Base-by-base conservation (phyloP, 148 eudicot genomes). In the Fagopyrum homotropicum region DNA sequence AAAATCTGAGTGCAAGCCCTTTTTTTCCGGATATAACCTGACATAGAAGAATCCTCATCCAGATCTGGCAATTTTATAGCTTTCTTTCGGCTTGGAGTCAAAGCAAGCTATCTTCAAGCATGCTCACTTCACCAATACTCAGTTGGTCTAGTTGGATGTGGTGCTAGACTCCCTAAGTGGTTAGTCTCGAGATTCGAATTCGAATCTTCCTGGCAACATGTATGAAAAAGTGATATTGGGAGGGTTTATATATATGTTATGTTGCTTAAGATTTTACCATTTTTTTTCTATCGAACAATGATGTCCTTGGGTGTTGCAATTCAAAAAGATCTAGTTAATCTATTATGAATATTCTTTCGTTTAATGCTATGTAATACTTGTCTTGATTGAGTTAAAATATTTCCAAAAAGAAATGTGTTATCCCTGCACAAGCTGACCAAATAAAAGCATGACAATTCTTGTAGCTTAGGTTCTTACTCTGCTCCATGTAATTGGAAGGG, bases 61-160 rank as follows among this genome's bases (percentile, higher is more conserved):
- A 94, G 98, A 85, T 89, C 91, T 48, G 87, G 90, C 79, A 95
- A 95, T 84, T 95, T 85, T 80, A 86, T 95, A 76, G 91, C 98
- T 68, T 95, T 95, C 82, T 95, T 95, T 79, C 84, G 97, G 78
- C 94, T 89, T 79, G 97, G 91, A 73, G 81, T 92, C 70, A 92
- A 88, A 78, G 98, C 98, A 47, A 90, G 88, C 74, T 95, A 95
- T 84, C 94, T 88, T 77, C 96, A 95, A 88, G 92, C 99, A 75
- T 95, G 99, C 99, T 30, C 99, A 95, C 88, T 95, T 95, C 79
- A 84, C 92, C 16, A 95, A 95, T n/a, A n/a, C n/a, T n/a, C n/a
- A n/a, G n/a, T n/a, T n/a, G n/a, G n/a, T n/a, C n/a, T n/a, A n/a
- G n/a, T n/a, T n/a, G n/a, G n/a, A n/a, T n/a, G n/a, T n/a, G n/a